phyloP scores from a whole-genome alignment of 257 asterid genomes.

The Pogostemon cablin region DNA sequence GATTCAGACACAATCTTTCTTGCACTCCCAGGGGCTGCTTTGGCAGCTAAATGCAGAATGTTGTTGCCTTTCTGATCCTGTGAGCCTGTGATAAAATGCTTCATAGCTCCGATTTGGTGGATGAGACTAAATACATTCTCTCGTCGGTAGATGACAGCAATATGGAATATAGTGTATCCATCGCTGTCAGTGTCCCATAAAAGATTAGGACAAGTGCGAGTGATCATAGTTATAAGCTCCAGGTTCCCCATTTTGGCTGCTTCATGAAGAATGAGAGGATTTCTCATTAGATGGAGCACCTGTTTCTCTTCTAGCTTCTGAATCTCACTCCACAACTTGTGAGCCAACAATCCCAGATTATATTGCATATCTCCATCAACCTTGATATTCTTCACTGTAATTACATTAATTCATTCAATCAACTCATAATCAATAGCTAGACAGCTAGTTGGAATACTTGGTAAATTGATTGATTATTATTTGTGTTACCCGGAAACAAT shows the following conservation, averaged over 20 bases:
- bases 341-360: neutral
- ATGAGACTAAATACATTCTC: conserved; percentile 11
- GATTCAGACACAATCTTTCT: neutral
- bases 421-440: neutral
- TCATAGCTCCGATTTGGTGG: neutral
- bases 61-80: neutral
- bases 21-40: neutral
- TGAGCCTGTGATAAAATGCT: neutral
- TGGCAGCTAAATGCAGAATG: conserved; percentile 4
- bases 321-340: conserved; percentile 20
- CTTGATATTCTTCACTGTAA: no score
- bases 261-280: conserved; percentile 17
- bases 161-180: neutral
- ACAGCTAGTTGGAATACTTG: no score
- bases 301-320: neutral
- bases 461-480: no score
- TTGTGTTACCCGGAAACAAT: no score
- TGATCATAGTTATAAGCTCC: conserved; percentile 29
- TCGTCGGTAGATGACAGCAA: conserved; percentile 25
- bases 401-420: neutral
- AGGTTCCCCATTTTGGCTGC: conserved; percentile 36
- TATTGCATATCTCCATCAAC: no score
- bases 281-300: neutral
- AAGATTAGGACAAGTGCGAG: conserved; percentile 23
- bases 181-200: conserved; percentile 3